Base-by-base conservation (phyloP, 2,329 filamentous ascomycete genomes). In the Anthostomella pinea region DNA sequence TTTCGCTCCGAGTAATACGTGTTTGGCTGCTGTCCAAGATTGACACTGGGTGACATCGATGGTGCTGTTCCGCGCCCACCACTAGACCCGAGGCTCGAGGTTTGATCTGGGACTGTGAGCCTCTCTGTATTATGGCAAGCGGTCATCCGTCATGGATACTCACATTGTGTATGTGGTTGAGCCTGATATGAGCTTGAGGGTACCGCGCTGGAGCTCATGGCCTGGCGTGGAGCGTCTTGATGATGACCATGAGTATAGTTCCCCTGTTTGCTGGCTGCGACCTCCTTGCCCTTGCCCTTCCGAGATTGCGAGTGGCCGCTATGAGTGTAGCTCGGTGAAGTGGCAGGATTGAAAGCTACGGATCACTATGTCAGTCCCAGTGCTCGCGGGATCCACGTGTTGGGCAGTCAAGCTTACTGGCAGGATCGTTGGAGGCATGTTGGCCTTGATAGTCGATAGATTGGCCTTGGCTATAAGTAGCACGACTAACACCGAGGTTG, bases 301-400 rank as follows among this genome's bases (percentile, higher is more conserved):
- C 46, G 41, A 15, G 38, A 34, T 8, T 32, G 32, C 20, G 35
- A 33, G 30, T 45, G 38, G 22, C 35, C 30, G 33, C 51, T 31
- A 32, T 46, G 49, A 9, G 52, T 56, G 43, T 57, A 57, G 22
- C 34, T 46, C 27, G 53, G 30, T 4, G 46, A 43, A 3, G 31
- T 36, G 24, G 39, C 29, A 13, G 25, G 21, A 5, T 38, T 39
- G 18, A 30, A 19, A 20, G 31, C 46, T 49, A 35, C 13, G 13
- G 20, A 25, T 22, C 11, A 18, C 6, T 17, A 28, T 14, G 28
- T 51, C 26, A 48, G 34, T 17, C 21, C 21, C 29, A 13, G 10
- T 15, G 17, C 23, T 26, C 6, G 8, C n/a, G 24, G 16, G 14
- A 13, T n/a, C n/a, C n/a, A n/a, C n/a, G n/a, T n/a, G n/a, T n/a